Percentiles rank a stretch among this genome's conserved stretches.
Conservation (phyloP, 805 yeast genomes). For the Teunomyces pallodes region DNA sequence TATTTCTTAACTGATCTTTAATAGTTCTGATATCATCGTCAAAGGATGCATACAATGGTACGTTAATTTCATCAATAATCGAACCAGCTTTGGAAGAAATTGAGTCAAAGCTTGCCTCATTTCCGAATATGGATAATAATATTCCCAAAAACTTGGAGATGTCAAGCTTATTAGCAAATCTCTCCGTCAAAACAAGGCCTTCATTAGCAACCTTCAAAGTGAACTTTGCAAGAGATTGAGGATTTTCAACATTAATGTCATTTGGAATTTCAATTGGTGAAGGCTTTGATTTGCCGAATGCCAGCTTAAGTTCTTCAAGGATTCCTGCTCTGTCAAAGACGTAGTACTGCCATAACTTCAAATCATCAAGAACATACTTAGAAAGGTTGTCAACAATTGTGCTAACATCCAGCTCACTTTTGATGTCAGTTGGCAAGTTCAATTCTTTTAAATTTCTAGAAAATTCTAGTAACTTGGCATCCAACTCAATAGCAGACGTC, state of each 20-base stretch:
- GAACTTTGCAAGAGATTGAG: conserved; percentile 47
- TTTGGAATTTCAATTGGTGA: conserved; percentile 12
- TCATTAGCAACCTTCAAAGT: conserved; percentile 43
- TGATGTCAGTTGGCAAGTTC: conserved; percentile 61
- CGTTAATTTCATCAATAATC: conserved; percentile 75
- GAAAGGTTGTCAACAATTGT: conserved; percentile 66
- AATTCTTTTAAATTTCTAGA: conserved; percentile 54
- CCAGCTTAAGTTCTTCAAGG: conserved; percentile 34
- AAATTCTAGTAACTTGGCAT: conserved; percentile 61
- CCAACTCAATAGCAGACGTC: conserved; percentile 79
- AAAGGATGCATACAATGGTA: conserved; percentile 66
- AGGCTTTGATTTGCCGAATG: conserved; percentile 27
- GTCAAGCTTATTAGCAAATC: conserved; percentile 58
- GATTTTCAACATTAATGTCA: conserved; percentile 34
- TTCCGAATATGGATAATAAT: background rate
- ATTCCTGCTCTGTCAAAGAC: conserved; percentile 57
- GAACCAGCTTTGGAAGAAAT: conserved; percentile 38
- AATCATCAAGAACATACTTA: conserved; percentile 59
- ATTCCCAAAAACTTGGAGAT: conserved; percentile 50
- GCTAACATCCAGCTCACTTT: conserved; percentile 52
- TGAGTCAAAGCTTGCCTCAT: conserved; percentile 18
- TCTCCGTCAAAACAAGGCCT: conserved; percentile 43
- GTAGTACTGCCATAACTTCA: conserved; percentile 86
- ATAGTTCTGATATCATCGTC: conserved; percentile 72
- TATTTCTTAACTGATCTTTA: conserved; percentile 64